Base-by-base conservation (phyloP, 495 filamentous ascomycete species). In the Penicillium pancosmium region DNA sequence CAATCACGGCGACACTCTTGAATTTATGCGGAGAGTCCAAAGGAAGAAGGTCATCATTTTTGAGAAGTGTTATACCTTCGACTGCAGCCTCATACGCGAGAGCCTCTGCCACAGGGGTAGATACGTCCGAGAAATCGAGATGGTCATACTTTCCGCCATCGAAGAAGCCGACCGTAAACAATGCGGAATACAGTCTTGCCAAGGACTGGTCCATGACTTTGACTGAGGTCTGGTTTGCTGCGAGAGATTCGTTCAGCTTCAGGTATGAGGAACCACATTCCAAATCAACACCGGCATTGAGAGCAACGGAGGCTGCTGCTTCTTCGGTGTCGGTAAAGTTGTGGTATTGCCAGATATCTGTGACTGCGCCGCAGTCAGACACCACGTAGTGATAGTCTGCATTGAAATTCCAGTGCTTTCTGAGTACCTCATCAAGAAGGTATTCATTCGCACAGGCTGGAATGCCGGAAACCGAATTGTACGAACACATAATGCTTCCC, bases 201-300 rank as follows among this genome's bases (percentile, higher is more conserved):
- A 86, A 63, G 5, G 80, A 74, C 53, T 71, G 68, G 49, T 82
- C 78, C 10, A 84, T 64, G 4, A 63, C 68, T 23, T 68, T 55
- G 23, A 73, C 64, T 50, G 76, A 69, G 56, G 78, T 72, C 35
- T 78, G 60, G 18, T 76, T 73, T 60, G 80, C 65, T 7, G 72
- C 67, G 25, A 76, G 71, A 7, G 81, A 78, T 12, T 59, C 60
- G 3, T 71, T 69, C 6, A 84, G 70, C 54, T 74, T 72, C 27
- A 74, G 73, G 65, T 80, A 58, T 36, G 56, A 46, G 38, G 48
- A 46, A 25, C 82, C 84, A 58, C 84, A 86, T 55, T 84, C 73
- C 50, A 84, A 61, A 63, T 86, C 83, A 0, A 77, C 81, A 2
- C 83, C 84, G 7, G 82, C 80, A 57, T 81, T 84, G 7, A 84